A percentile compares a stretch with the other conserved stretches of the same genome.
Evolutionary conservation across 805 yeast species (phyloP).

Genomic region (Lachancea sp.): DNA sequence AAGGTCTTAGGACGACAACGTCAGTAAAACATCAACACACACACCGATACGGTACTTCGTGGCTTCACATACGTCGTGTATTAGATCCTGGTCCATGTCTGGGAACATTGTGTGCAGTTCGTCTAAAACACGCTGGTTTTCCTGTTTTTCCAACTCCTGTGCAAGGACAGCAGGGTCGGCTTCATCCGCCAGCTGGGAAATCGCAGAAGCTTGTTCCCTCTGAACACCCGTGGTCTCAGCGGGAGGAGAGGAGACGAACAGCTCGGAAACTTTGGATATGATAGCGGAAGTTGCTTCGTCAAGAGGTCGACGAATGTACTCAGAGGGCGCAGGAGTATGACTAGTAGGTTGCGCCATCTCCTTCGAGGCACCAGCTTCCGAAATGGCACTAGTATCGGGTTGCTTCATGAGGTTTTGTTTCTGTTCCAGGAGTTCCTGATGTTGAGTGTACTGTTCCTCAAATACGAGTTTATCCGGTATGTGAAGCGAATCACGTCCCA

Average conservation of each 20-base stretch:
- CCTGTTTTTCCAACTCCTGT: constrained; percentile 36
- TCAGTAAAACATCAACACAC: constrained; percentile 52
- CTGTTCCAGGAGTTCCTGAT: constrained; percentile 33
- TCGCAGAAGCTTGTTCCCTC: not conserved
- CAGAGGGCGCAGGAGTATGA: not conserved
- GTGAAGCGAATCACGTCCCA: constrained; percentile 53
- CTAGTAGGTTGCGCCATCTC: no score
- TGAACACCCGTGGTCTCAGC: not conserved
- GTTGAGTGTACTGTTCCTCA: constrained; percentile 40
- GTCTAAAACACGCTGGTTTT: constrained; percentile 40
- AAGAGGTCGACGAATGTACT: constrained; percentile 2
- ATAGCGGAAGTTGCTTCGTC: constrained; percentile 25
- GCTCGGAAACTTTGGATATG: constrained; percentile 19
- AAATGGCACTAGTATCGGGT: not conserved
- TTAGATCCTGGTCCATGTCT: constrained; percentile 55
- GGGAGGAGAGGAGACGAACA: constrained; percentile 2
- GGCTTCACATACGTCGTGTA: constrained; percentile 62
- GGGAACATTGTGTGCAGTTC: constrained; percentile 71
- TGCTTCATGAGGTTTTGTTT: no score
- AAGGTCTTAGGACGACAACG: constrained; percentile 18
- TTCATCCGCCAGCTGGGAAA: not conserved
- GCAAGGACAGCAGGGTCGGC: constrained; percentile 25
- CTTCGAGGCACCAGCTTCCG: constrained; percentile 8
- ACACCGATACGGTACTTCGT: constrained; percentile 63
- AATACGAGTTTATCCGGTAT: constrained; percentile 54